Evolutionary conservation across 2,329 filamentous ascomycete genomes (phyloP), one percentile per base, ranked within the genome.

Genomic region (Annulohypoxylon truncatum): DNA sequence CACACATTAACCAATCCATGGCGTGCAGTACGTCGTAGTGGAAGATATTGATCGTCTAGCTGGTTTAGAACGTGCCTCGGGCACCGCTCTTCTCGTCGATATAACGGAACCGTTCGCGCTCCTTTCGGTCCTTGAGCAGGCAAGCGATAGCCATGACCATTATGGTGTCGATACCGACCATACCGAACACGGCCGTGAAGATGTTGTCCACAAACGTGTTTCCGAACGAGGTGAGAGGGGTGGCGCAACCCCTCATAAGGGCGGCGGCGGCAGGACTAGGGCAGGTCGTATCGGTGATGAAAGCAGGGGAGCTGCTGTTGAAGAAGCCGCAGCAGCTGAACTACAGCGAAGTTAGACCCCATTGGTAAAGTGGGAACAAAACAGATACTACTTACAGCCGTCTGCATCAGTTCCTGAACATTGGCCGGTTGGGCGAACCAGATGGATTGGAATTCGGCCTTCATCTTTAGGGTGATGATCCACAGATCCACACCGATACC

Each of bases 291-390:
- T 94, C 90, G 60, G 86, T 88, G 68, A 93, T 83, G 76, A 94
- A 95, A 54, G 89, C 88, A 9, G 91, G 90, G 10, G 87, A 84
- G 3, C 89, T 90, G 77, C 85, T 88, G 80, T 94, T 93, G 72
- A 87, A 80, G 80, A 92, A 96, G 67, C 92, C 92, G 73, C 92
- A 96, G 86, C 92, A 96, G 72, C 87, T 77, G 77, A 95, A 94
- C 89, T 93, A 74, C 22, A 53, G 24, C 9, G 9, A 46, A n/a
- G 73, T 71, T 29, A 73, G 68, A 71, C 74, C 61, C 71, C 67
- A 56, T 69, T 56, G 71, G 13, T 51, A 12, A n/a, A 29, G 31
- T 10, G 44, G 8, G 20, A 47, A 24, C 1, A 18, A 22, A 28
- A 5, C 12, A 9, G n/a, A 24, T 15, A 12, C 63, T 10, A 78